Percentiles rank a stretch among this genome's conserved stretches.
Evolutionary conservation across 352 stramenopile genomes (phyloP).

Genomic region (Saprolegnia parasitica): DNA sequence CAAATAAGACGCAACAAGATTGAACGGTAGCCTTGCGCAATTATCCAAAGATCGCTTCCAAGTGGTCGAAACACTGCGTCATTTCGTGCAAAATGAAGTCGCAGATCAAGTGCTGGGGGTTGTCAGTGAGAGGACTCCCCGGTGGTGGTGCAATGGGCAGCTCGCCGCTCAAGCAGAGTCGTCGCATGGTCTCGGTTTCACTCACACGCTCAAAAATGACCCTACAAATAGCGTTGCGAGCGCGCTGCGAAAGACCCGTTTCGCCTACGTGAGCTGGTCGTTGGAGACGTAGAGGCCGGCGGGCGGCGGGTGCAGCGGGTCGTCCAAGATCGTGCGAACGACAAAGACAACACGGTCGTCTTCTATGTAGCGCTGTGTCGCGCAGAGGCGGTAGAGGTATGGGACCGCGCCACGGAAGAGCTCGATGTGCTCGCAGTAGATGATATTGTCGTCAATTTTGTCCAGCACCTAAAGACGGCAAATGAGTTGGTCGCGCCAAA

Average conservation of each 20-base stretch:
- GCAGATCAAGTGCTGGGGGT: constrained; percentile 12
- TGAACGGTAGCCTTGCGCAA: neutral
- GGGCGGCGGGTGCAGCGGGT: neutral
- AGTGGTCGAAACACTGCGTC: neutral
- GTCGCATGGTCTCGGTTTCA: neutral
- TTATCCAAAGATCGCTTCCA: neutral
- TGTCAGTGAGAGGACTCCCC: neutral
- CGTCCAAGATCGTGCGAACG: neutral
- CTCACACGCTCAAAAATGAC: neutral
- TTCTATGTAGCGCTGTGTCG: neutral
- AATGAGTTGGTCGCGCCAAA: neutral
- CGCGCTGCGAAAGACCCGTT: neutral
- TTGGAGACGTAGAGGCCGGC: neutral
- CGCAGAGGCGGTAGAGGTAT: constrained; percentile 1
- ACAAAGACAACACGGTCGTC: constrained; percentile 9
- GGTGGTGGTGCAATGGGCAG: neutral
- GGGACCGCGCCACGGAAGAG: neutral
- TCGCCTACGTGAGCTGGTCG: neutral
- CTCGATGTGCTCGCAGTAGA: constrained; percentile 1
- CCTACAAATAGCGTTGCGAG: neutral
- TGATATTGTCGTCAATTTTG: neutral
- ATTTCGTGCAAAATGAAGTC: constrained; percentile 11
- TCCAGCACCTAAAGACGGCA: constrained; percentile 8
- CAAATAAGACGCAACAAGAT: no score
- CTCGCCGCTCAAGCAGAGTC: neutral